Conservation (phyloP, 106 monocot species). For the Gastrodia elata region DNA sequence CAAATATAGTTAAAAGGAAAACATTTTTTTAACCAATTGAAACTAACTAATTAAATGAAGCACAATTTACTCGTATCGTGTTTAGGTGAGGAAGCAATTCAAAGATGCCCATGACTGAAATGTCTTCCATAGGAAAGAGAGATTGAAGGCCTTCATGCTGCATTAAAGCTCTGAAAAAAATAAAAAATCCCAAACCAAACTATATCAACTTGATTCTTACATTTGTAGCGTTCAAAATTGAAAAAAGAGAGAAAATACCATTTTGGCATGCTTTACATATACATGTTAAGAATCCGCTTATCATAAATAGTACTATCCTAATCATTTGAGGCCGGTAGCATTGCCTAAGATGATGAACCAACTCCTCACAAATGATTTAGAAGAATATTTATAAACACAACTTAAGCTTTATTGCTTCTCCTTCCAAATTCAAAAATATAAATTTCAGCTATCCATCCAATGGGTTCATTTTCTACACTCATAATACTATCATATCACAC, state of each 20-base stretch:
- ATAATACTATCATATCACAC: not conserved
- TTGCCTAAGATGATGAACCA: not conserved
- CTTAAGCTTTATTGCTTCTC: not conserved
- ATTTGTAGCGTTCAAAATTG: not conserved
- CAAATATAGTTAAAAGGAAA: slow-evolving; percentile 1
- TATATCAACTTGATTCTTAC: not conserved
- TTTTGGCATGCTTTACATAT: not conserved
- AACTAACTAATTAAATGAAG: not conserved
- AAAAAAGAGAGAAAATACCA: not conserved
- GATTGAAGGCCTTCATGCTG: slow-evolving; percentile 56
- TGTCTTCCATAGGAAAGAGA: slow-evolving; percentile 91
- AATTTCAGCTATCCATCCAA: not conserved
- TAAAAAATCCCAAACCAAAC: not conserved
- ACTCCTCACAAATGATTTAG: not conserved
- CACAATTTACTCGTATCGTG: slow-evolving; percentile 51
- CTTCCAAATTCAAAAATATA: not conserved
- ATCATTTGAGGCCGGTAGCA: not conserved
- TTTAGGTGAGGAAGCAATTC: slow-evolving; percentile 78
- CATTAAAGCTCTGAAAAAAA: slow-evolving; percentile 56
- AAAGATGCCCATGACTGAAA: slow-evolving; percentile 93
- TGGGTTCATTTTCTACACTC: not conserved
- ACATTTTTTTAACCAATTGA: slow-evolving; percentile 6
- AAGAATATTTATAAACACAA: not conserved
- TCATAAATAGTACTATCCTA: not conserved
- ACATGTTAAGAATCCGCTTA: not conserved